Evolutionary conservation across 208 protist genomes (phyloP).

Genomic region (Acanthamoeba triangularis): DNA sequence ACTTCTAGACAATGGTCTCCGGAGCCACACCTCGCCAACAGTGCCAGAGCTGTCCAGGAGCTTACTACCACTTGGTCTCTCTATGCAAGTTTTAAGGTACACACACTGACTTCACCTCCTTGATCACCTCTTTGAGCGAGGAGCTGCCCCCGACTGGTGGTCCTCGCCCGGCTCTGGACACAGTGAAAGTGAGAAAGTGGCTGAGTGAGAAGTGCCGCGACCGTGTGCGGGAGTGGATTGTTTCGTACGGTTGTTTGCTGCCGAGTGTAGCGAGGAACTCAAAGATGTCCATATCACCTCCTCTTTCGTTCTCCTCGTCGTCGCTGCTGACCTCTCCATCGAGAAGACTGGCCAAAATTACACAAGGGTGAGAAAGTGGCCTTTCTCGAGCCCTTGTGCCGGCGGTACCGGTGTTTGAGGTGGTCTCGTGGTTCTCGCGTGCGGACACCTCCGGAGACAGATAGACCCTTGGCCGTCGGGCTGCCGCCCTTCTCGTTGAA

Average conservation of each 20-base stretch:
- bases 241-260: neutral
- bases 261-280: slow-evolving; percentile 5
- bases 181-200: neutral
- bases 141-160: neutral
- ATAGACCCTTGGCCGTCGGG: neutral
- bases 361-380: no score
- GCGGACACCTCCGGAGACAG: neutral
- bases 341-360: neutral
- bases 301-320: neutral
- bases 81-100: neutral
- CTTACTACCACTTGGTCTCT: no score
- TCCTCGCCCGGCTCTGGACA: neutral
- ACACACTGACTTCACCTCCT: slow-evolving; percentile 20
- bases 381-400: no score
- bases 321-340: neutral
- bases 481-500: slow-evolving; percentile 19
- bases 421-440: neutral
- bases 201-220: no score
- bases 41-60: no score
- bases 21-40: no score
- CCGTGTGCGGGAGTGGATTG: neutral
- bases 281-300: slow-evolving; percentile 11
- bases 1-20: no score
- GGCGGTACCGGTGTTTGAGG: neutral
- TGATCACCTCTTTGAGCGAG: slow-evolving; percentile 27